Conservation (phyloP, 495 filamentous ascomycete species). For the Hyaloscypha finlandica region DNA sequence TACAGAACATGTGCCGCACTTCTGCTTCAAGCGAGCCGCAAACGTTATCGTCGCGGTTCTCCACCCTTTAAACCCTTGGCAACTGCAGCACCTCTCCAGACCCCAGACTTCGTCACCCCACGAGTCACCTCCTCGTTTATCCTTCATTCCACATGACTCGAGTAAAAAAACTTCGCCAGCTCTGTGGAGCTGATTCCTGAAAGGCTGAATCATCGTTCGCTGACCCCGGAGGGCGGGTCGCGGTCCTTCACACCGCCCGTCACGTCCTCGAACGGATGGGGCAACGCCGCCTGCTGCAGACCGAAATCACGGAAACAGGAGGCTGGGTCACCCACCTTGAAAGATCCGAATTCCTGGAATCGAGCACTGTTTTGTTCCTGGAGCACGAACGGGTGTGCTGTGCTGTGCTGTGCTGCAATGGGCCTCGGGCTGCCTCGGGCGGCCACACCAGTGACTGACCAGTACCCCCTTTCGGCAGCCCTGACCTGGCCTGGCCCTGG, state of each 20-base stretch:
- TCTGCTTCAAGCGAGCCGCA: neutral
- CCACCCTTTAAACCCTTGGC: neutral
- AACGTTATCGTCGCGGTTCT: neutral
- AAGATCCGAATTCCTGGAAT: neutral
- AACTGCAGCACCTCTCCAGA: neutral
- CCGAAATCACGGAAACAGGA: neutral
- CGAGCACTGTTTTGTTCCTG: neutral
- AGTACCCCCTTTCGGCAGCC: neutral
- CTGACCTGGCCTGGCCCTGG: neutral
- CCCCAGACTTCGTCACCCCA: neutral
- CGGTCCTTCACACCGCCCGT: neutral
- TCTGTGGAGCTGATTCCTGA: too few relatives aligned
- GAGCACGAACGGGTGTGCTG: neutral
- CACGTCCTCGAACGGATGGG: neutral
- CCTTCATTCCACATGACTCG: neutral
- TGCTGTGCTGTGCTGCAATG: too few relatives aligned
- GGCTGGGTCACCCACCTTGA: neutral
- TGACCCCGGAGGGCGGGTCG: neutral
- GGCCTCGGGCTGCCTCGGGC: neutral
- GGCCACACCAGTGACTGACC: neutral
- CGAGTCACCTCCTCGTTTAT: neutral
- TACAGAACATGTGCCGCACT: neutral
- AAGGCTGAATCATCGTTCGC: too few relatives aligned
- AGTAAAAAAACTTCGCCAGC: neutral
- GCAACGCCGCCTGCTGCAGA: neutral